Percentiles rank a stretch among this genome's conserved stretches.
Evolutionary conservation across 1,139 yeast species (phyloP).

Genomic region (Pichia sp.): DNA sequence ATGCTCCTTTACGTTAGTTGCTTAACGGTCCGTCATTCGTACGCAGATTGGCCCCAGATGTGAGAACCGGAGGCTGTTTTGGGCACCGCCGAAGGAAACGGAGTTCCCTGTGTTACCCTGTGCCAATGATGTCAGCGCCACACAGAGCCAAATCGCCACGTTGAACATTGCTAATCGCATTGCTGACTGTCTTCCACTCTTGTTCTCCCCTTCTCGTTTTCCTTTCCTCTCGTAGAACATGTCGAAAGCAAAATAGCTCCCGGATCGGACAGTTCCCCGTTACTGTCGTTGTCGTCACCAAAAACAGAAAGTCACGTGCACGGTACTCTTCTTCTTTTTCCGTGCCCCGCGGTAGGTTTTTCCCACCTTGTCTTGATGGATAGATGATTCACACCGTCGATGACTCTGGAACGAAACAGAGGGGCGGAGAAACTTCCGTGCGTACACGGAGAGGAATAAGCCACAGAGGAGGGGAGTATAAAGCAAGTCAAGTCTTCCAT

Average conservation of each 20-base stretch:
- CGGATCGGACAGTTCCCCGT: too few species aligned
- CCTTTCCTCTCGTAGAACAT: not conserved
- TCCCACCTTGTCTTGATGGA: not conserved
- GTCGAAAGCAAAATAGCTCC: too few species aligned
- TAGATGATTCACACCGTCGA: not conserved
- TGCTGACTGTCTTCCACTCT: too few species aligned
- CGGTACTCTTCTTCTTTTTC: not conserved
- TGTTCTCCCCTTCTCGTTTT: not conserved
- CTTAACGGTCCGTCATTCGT: not conserved
- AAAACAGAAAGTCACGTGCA: not conserved
- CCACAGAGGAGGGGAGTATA: not conserved
- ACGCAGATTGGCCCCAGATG: constrained; percentile 11
- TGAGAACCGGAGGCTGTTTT: not conserved
- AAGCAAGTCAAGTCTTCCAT: too few species aligned
- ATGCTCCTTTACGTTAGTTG: too few species aligned
- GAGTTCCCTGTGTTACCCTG: not conserved
- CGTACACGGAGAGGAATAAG: not conserved
- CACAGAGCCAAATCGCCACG: not conserved
- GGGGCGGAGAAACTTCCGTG: not conserved
- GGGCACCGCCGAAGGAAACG: not conserved
- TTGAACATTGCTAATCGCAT: not conserved
- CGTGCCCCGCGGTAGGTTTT: not conserved
- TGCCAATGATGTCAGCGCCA: not conserved
- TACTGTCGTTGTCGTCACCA: too few species aligned
- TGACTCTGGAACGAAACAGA: not conserved